Evolutionary conservation across 1,284 basidiomycete species (phyloP).

Genomic region (Hemileia vastatrix): DNA sequence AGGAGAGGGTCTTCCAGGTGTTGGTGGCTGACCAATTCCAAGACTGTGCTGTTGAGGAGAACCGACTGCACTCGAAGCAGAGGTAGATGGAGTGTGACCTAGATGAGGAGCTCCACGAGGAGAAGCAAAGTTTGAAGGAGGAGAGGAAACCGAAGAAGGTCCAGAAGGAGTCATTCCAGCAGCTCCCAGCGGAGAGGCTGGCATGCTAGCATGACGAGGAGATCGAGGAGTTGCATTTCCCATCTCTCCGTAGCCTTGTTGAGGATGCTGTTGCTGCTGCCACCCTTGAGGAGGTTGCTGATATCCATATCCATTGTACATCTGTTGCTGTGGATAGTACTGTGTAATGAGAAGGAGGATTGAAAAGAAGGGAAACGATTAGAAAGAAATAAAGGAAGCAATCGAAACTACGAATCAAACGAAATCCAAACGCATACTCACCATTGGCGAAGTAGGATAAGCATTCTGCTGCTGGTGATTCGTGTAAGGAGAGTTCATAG

Average conservation of each 20-base stretch:
- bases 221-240: slow-evolving; percentile 31
- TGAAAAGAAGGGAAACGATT: too few species aligned
- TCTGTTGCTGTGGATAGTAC: background rate
- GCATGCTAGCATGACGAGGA: slow-evolving; percentile 34
- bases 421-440: too few species aligned
- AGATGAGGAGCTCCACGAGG: slow-evolving; percentile 19
- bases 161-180: slow-evolving; percentile 29
- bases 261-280: slow-evolving; percentile 23
- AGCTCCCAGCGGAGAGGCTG: slow-evolving; percentile 36
- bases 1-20: slow-evolving; percentile 1
- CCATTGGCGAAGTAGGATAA: too few species aligned
- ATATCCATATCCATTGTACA: slow-evolving; percentile 28
- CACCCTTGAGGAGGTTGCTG: slow-evolving; percentile 30
- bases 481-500: too few species aligned
- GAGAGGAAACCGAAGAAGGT: slow-evolving; percentile 29
- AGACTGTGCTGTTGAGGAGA: background rate
- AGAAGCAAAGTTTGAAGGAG: slow-evolving; percentile 31
- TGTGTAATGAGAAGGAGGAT: background rate
- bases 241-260: slow-evolving; percentile 12
- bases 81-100: slow-evolving; percentile 2
- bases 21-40: slow-evolving; percentile 10
- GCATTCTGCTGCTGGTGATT: too few species aligned
- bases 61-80: slow-evolving; percentile 6
- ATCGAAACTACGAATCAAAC: too few species aligned
- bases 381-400: too few species aligned